Evolutionary conservation across 768 basidiomycete species (phyloP), one percentile per base, ranked within the genome.

Genomic region (Suillus americanus): DNA sequence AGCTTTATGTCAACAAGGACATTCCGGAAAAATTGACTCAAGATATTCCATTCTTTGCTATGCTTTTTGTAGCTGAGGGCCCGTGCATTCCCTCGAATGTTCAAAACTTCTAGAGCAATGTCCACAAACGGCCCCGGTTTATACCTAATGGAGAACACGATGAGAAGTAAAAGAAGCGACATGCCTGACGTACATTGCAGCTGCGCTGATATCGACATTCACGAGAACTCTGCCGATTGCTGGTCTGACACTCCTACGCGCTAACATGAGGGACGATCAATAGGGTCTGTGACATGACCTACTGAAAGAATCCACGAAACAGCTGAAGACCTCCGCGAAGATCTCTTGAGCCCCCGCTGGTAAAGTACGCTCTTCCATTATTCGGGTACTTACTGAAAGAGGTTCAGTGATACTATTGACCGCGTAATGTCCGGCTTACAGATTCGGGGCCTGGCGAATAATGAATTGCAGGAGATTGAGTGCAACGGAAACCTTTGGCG

Each of bases 281-380:
- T 13, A 59, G 18, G 25, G 30, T 12, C 16, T 41, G 57, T 20
- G 8, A 59, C 6, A 59, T 8, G 18, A 70, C 81, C 23, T 62
- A 86, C 85, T 85, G 84, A 62, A 80, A 85, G 50, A 78, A 84
- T 0, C 85, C 85, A 16, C 79, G 74, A 73, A 82, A 80, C 0
- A 86, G 66, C 51, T 83, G 81, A 1, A 86, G 69, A 10, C 75
- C 75, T 3, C 75, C 73, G n/a, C 75, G 75, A 5, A 77, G 71
- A 10, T 5, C 0, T 51, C 50, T 68, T 28, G 64, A 71, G 16
- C 79, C 73, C 25, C 75, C 74, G 20, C 73, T 70, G 62, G 75
- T 77, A 57, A 85, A 86, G 66, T 81, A 85, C 0, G 84, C 80
- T 10, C 74, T 75, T 0, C 79, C 79, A 40, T 84, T 85, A 66